Evolutionary conservation across 2,329 filamentous ascomycete species (phyloP), one percentile per base, ranked within the genome.

Genomic region (Leptoxyphium fumago): DNA sequence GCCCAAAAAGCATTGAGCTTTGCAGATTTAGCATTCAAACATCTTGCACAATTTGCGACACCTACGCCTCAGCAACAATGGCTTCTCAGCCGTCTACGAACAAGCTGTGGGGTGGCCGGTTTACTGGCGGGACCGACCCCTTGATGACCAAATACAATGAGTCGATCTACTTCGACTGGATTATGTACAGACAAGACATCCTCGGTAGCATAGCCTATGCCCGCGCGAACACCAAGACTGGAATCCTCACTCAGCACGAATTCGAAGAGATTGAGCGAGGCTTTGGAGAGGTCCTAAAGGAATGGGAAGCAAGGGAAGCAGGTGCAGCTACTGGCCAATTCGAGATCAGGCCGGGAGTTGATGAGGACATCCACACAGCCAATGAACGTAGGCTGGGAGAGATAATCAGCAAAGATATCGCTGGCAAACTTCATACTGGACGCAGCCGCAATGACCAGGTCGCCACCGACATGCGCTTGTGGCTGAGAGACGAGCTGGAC

Each of bases 361-460:
- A 72, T 44, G 69, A 72, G 54, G 71, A 74, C 52, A 73, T 74
- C 32, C 71, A 74, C 57, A 74, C 71, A 1, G 71, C 71, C 38
- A 74, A 74, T 49, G 71, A 73, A 61, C 57, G 70, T 38, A 55
- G 70, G 43, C 56, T 73, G 45, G 82, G 84, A 42, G 87, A 94
- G 68, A 74, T 94, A 49, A 88, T 94, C 49, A 85, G 87, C 56
- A 88, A 83, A 62, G 77, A 87, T 21, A 78, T 83, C 45, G 85
- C 81, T 1, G 86, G 88, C 18, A 94, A 94, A 69, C 75, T 94
- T 46, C 88, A 94, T 65, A 94, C 87, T n/a, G 69, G 70, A 38
- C 80, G 88, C 43, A 88, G 82, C 62, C 76, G 87, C 54, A 94
- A 94, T 58, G 87, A 95, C 65, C 87, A 94, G 66, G 78, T 94